Conservation (phyloP, 352 stramenopile genomes). For the Aphanomyces cochlioides region DNA sequence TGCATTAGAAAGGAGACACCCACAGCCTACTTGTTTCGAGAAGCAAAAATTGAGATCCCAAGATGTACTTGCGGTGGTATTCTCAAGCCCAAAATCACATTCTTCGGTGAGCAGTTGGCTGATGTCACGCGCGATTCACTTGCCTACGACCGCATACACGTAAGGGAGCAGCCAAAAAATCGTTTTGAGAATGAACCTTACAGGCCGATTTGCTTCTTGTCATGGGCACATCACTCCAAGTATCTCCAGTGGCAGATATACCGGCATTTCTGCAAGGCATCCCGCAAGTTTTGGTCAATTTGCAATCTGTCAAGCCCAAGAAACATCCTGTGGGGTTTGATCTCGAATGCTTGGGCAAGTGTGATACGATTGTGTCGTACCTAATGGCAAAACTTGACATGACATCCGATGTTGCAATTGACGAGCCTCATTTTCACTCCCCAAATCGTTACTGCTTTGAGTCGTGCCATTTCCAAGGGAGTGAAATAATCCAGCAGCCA, state of each 20-base stretch:
- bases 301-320: constrained; percentile 63
- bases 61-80: constrained; percentile 88
- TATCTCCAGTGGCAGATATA: constrained; percentile 92
- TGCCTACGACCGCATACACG: constrained; percentile 44
- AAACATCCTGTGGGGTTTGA: constrained; percentile 68
- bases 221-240: constrained; percentile 96
- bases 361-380: constrained; percentile 68
- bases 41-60: constrained; percentile 39
- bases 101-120: constrained; percentile 94
- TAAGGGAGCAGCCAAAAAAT: background rate
- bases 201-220: constrained; percentile 95
- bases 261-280: constrained; percentile 81
- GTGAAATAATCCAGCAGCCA: constrained; percentile 29
- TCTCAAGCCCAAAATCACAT: constrained; percentile 96
- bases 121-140: constrained; percentile 83
- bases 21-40: constrained; percentile 15
- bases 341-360: constrained; percentile 73
- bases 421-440: constrained; percentile 19
- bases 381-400: constrained; percentile 46
- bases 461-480: constrained; percentile 29
- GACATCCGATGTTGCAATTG: background rate
- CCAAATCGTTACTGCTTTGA: constrained; percentile 43
- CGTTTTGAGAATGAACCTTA: constrained; percentile 38
- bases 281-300: constrained; percentile 88
- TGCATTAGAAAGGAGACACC: background rate